phyloP scores from a whole-genome alignment of 192 early-diverging fungal species.

The Chytriomyces confervae region DNA sequence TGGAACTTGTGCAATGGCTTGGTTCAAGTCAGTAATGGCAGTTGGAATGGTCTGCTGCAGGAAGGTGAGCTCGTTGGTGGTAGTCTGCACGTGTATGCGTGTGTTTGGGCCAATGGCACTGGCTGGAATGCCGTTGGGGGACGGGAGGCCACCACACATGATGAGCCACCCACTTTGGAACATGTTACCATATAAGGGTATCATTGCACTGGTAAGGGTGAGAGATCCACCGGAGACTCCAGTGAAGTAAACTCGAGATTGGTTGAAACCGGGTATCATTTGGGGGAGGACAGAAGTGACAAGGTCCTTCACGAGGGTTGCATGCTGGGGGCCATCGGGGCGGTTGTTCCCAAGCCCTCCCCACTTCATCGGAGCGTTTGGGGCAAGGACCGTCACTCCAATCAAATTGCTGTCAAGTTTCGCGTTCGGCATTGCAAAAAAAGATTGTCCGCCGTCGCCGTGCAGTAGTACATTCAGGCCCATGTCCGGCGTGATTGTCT shows the following conservation, averaged over 20 bases:
- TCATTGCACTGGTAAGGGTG: conserved; percentile 28
- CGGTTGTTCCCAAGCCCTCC: conserved; percentile 27
- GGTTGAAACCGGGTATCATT: conserved; percentile 31
- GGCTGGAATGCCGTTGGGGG: conserved; percentile 5
- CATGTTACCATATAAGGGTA: conserved; percentile 36
- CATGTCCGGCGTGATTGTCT: conserved; percentile 5
- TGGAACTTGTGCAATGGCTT: background rate
- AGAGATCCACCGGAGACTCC: conserved; percentile 41
- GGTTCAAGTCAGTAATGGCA: conserved; percentile 15
- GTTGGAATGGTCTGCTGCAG: conserved; percentile 28
- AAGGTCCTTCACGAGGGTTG: conserved; percentile 31
- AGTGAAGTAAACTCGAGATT: conserved; percentile 36
- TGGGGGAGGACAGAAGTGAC: conserved; percentile 34
- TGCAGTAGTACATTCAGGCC: conserved; percentile 43
- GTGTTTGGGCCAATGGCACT: background rate
- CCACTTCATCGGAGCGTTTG: conserved; percentile 29
- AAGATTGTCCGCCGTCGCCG: conserved; percentile 39
- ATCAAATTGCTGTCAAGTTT: conserved; percentile 24
- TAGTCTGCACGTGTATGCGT: conserved; percentile 39
- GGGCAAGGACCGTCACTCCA: conserved; percentile 42
- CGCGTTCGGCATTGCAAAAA: conserved; percentile 37
- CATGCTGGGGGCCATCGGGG: conserved; percentile 35
- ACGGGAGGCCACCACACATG: conserved; percentile 31
- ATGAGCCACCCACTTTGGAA: conserved; percentile 24
- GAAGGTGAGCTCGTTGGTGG: conserved; percentile 29